Base-by-base conservation (phyloP, 768 basidiomycete genomes). In the Mycena vulgaris region DNA sequence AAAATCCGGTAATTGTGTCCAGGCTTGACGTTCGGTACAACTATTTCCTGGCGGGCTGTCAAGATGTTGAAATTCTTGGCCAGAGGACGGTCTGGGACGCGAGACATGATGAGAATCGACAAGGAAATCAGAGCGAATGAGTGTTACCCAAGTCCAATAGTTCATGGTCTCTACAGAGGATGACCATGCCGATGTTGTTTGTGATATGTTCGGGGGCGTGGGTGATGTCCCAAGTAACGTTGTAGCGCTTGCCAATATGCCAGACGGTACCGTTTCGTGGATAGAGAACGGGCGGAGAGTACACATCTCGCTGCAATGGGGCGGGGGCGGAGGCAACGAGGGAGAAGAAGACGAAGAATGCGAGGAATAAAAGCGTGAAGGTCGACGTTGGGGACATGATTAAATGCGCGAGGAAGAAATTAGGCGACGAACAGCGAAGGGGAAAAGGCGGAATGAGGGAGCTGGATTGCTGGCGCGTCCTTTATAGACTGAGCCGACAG, bases 151-250 rank as follows among this genome's bases (percentile, higher is more conserved):
- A 68, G 63, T 83, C 78, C 17, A 83, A 70, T 23, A 73, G 48
- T 9, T 53, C 45, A 21, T 78, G 77, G 55, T 79, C 71, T 56
- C 78, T 78, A 45, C 79, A 78, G 51, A 87, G 79, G 37, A 84
- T 74, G 60, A 87, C 80, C 64, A 73, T 77, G n/a, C 83, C 85
- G 27, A 74, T 61, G n/a, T 65, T 73, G 78, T 87, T 86, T 33
- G 85, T 86, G 74, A 87, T 86, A 21, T 81, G 72, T 42, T 56
- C 67, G 7, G 86, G 86, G 21, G 85, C 77, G 40, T 78, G 62
- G 53, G 49, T 3, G n/a, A 70, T 81, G n/a, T 73, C 85, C 88
- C 88, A 89, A 23, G 87, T 88, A 23, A 89, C 88, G 11, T 82
- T 87, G 59, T 86, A 77, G 2, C 70, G 78, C 59, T 84, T 66